phyloP scores from a whole-genome alignment of 1,284 basidiomycete genomes.

The Sanghuangporus baumii region DNA sequence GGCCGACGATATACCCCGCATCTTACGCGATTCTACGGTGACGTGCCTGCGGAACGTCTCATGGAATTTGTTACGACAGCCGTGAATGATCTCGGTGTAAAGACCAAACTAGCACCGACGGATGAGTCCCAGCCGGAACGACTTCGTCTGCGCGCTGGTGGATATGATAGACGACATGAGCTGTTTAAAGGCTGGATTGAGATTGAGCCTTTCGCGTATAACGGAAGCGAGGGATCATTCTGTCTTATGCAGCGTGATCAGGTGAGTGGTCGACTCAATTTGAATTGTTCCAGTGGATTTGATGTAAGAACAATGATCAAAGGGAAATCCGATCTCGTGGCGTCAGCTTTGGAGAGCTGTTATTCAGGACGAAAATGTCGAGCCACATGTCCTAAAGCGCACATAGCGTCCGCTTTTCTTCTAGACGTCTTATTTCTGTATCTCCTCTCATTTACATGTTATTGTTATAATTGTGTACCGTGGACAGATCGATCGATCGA shows the following conservation, averaged over 20 bases:
- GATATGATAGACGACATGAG: conserved; percentile 54
- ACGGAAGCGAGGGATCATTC: conserved; percentile 48
- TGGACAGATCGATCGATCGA: background rate
- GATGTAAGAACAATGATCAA: background rate
- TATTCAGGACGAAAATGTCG: conserved; percentile 42
- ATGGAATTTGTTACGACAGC: conserved; percentile 46
- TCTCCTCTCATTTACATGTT: background rate
- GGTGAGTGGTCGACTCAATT: conserved; percentile 31
- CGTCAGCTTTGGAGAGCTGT: conserved; percentile 63
- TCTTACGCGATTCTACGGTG: conserved; percentile 73
- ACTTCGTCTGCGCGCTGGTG: conserved; percentile 53
- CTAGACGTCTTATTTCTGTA: background rate
- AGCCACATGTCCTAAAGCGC: conserved; percentile 49
- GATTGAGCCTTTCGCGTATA: conserved; percentile 50
- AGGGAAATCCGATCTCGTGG: conserved; percentile 77
- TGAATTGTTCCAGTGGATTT: background rate
- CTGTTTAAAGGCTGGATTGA: conserved; percentile 67
- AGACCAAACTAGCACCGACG: conserved; percentile 38
- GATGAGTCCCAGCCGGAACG: conserved; percentile 20
- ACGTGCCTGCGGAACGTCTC: conserved; percentile 46
- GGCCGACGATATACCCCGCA: conserved; percentile 63
- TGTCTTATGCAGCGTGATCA: conserved; percentile 61
- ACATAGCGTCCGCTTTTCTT: background rate
- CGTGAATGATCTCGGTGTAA: conserved; percentile 43
- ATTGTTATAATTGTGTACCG: background rate